Conservation (phyloP, 2,329 filamentous ascomycete genomes). For the Helotiales sp. region DNA sequence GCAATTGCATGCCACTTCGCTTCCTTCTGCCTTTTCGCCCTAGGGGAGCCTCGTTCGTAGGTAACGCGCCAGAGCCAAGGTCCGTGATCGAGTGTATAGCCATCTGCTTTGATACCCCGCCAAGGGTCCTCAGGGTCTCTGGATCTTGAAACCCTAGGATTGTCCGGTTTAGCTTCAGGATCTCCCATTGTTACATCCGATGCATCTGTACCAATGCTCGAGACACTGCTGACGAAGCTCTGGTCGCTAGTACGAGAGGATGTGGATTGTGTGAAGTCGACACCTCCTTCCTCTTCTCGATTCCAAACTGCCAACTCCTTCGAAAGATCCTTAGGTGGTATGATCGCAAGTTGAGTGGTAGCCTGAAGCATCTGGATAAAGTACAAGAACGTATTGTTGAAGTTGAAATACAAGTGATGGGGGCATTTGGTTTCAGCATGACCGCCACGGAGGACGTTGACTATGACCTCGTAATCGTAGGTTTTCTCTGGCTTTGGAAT, state of each 20-base stretch:
- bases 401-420: slow-evolving; percentile 15
- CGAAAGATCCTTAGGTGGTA: slow-evolving; percentile 16
- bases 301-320: neutral
- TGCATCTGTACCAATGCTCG: neutral
- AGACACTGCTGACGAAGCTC: neutral
- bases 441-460: neutral
- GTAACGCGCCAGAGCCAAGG: slow-evolving; percentile 28
- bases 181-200: neutral
- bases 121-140: neutral
- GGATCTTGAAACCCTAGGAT: neutral
- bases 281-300: neutral
- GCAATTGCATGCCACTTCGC: neutral
- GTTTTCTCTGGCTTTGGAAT: neutral
- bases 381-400: slow-evolving; percentile 9
- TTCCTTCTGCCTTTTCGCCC: neutral
- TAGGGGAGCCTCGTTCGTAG: neutral
- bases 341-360: slow-evolving; percentile 16
- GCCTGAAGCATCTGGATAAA: slow-evolving; percentile 21
- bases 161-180: neutral
- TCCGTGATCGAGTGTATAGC: slow-evolving; percentile 28
- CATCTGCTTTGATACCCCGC: neutral
- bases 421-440: neutral
- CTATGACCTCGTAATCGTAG: neutral
- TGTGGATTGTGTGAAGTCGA: neutral
- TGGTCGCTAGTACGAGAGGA: neutral